These are phyloP conservation scores for Sarcomyxa edulis DNA, from an alignment of 768 basidiomycete species.

Conservation along the genomic window DNA sequence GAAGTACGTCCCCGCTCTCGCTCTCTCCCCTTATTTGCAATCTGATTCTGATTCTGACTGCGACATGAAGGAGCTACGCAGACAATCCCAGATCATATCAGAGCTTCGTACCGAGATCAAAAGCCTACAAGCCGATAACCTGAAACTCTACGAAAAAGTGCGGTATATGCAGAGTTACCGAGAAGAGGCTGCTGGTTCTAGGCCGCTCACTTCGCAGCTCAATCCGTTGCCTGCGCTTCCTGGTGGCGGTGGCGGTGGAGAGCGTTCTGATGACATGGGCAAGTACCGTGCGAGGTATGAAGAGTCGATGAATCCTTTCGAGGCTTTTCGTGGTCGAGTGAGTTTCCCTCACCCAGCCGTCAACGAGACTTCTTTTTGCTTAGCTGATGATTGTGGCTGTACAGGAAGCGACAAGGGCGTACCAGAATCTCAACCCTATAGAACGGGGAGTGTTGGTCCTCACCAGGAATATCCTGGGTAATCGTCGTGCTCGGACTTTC, in stretches of 20 bases:
- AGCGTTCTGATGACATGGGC: slow-evolving; percentile 85
- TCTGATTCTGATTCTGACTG: neutral
- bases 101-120: slow-evolving; percentile 93
- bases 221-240: slow-evolving; percentile 56
- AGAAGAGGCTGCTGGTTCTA: slow-evolving; percentile 52
- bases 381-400: slow-evolving; percentile 2
- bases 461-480: slow-evolving; percentile 83
- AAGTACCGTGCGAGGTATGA: slow-evolving; percentile 92
- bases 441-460: slow-evolving; percentile 85
- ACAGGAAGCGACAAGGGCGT: slow-evolving; percentile 93
- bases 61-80: slow-evolving; percentile 73
- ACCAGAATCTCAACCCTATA: slow-evolving; percentile 85
- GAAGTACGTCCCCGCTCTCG: slow-evolving; percentile 49
- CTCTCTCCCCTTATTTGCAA: neutral
- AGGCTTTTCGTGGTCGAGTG: slow-evolving; percentile 93
- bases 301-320: slow-evolving; percentile 97
- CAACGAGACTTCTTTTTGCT: slow-evolving; percentile 1
- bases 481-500: slow-evolving; percentile 81
- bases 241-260: slow-evolving; percentile 19
- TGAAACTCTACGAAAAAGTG: slow-evolving; percentile 98
- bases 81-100: slow-evolving; percentile 91
- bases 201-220: slow-evolving; percentile 56
- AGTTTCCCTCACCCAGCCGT: slow-evolving; percentile 25
- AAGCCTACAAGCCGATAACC: slow-evolving; percentile 87
- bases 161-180: slow-evolving; percentile 97